Percentiles rank a stretch among this genome's conserved stretches.
Evolutionary conservation across 352 stramenopile genomes (phyloP).

Genomic region (Globisporangium nagaii): DNA sequence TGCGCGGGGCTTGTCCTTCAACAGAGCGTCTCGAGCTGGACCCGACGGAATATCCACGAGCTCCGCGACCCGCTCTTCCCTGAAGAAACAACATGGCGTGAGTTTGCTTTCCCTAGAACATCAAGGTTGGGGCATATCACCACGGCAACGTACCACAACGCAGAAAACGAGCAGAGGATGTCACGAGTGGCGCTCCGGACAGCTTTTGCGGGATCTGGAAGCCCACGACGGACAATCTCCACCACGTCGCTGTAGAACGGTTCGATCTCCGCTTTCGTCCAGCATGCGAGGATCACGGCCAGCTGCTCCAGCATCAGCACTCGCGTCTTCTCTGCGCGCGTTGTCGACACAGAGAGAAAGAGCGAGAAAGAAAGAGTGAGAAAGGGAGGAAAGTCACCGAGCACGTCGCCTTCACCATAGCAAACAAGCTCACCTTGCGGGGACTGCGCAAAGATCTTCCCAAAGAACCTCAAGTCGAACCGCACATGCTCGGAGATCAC

Average conservation of each 20-base stretch:
- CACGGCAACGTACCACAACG: constrained; percentile 35
- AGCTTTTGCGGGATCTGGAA: constrained; percentile 32
- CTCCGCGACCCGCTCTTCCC: constrained; percentile 45
- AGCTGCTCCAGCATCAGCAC: constrained; percentile 56
- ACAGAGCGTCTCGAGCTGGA: constrained; percentile 28
- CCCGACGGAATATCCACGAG: constrained; percentile 35
- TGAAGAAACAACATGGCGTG: constrained; percentile 8
- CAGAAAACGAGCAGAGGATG: constrained; percentile 35
- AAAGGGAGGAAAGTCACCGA: too few species aligned
- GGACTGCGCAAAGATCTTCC: constrained; percentile 32
- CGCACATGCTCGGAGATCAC: constrained; percentile 50
- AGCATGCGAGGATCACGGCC: constrained; percentile 44
- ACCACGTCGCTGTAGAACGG: constrained; percentile 41
- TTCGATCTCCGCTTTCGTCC: constrained; percentile 40
- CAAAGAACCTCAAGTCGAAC: constrained; percentile 52
- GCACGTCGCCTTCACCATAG: too few species aligned
- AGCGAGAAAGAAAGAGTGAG: background rate
- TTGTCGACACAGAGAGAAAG: background rate
- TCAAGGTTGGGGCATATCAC: too few species aligned
- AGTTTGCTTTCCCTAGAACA: too few species aligned
- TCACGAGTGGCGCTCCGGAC: constrained; percentile 46
- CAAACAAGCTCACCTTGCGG: constrained; percentile 28
- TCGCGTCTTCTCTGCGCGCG: constrained; percentile 49
- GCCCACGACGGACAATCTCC: constrained; percentile 37
- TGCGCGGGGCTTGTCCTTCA: constrained; percentile 44